Evolutionary conservation across 306 rosid species (phyloP), one percentile per base, ranked within the genome.

Genomic region (Hippophae rhamnoides): DNA sequence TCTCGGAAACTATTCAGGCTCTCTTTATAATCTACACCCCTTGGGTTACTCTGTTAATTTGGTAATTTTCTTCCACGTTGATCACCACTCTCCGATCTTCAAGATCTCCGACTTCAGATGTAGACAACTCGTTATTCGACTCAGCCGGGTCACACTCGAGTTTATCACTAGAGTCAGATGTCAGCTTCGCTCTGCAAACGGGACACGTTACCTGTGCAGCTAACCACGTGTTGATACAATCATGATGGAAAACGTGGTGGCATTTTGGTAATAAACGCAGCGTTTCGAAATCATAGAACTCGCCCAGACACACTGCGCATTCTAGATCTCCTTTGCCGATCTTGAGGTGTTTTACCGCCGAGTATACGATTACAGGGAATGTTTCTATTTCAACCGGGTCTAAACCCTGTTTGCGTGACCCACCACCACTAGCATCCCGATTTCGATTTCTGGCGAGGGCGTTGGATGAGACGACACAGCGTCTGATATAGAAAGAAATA

Each of bases 181-280:
- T 56, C 8, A 83, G 78, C 53, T 70, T 70, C 8, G 83, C 70
- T 2, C 94, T 82, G 58, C 94, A 89, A 54, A 85, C 86, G 0
- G 96, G 94, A 66, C 96, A 89, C 3, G 96, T 89, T 1, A 69
- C 70, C 54, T 76, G 86, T 6, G 81, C 79, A 26, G 74, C 70
- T 5, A 89, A 13, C 96, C 96, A 89, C 7, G 84, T 74, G 43
- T 89, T 82, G 72, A 89, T 83, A 58, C 96, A 89, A 10, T 54
- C 60, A 10, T 90, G 77, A 41, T 89, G 96, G 58, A 85, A 89
- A 7, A 83, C 89, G 58, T 89, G 96, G 61, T 70, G 63, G 59
- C 96, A 89, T 57, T 73, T 77, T 1, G 96, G 94, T 10, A 89
- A 57, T 64, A 89, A 68, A 11, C 88, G 80, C 8, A 89, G 84